phyloP scores from a whole-genome alignment of 331 rosid species.

The Malus hybrid region DNA sequence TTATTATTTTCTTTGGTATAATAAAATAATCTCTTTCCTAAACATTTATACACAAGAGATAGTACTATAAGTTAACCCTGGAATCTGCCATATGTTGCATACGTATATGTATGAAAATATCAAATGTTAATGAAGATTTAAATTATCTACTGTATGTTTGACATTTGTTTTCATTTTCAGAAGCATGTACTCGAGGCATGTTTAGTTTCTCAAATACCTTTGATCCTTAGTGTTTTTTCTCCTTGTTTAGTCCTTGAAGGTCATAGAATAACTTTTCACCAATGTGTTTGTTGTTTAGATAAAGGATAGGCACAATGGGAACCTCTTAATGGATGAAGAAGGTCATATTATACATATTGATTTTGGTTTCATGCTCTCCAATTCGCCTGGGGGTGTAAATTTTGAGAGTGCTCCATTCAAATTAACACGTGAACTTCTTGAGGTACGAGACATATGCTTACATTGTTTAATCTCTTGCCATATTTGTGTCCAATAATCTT shows the following conservation, averaged over 20 bases:
- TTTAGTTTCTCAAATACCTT: conserved; percentile 13
- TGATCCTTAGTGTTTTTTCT: not conserved
- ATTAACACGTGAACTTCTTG: conserved; percentile 90
- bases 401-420: conserved; percentile 99
- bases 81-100: not conserved
- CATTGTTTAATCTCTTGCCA: not conserved
- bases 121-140: not conserved
- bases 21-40: not conserved
- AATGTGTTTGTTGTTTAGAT: conserved; percentile 36
- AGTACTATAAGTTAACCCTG: not conserved
- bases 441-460: conserved; percentile 35
- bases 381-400: conserved; percentile 97
- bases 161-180: not conserved
- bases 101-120: not conserved
- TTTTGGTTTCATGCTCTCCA: conserved; percentile 96
- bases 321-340: conserved; percentile 90
- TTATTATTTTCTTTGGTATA: not conserved
- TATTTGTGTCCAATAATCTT: not conserved
- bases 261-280: not conserved
- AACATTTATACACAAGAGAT: not conserved
- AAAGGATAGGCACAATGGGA: conserved; percentile 94
- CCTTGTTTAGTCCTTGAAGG: not conserved
- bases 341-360: conserved; percentile 97
- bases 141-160: not conserved
- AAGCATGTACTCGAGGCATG: not conserved